phyloP scores from a whole-genome alignment of 2,329 filamentous ascomycete species.

The Verticillium alfalfae region DNA sequence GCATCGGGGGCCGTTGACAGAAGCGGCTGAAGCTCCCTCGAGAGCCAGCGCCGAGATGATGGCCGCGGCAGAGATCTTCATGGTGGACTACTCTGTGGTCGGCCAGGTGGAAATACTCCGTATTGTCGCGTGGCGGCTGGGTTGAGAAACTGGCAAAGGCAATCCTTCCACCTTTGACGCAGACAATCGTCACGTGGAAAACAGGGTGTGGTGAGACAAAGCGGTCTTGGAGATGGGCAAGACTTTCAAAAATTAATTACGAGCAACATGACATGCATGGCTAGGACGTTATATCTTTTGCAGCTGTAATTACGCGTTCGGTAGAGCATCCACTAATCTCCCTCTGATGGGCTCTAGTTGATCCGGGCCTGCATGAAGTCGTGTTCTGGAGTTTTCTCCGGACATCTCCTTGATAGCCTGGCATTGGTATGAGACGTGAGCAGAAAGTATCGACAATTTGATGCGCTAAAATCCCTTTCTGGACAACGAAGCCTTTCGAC shows the following conservation, averaged over 20 bases:
- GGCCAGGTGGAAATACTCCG: neutral
- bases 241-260: neutral
- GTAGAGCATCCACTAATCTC: neutral
- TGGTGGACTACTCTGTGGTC: neutral
- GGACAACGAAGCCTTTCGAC: neutral
- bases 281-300: neutral
- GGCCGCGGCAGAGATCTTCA: slow-evolving; percentile 2
- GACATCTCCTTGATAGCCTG: neutral
- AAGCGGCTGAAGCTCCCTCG: neutral
- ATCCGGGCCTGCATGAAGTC: neutral
- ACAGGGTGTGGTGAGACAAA: neutral
- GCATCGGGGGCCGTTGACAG: slow-evolving; percentile 1
- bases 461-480: neutral
- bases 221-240: neutral
- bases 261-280: neutral
- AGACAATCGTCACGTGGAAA: neutral
- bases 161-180: neutral
- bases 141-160: neutral
- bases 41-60: slow-evolving; percentile 2
- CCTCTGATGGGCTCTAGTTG: neutral
- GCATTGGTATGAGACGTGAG: neutral
- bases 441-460: neutral
- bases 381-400: neutral
- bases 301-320: neutral
- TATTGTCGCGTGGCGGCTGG: neutral